Conservation (phyloP, 805 yeast genomes). For the Lipomyces anomalus region DNA sequence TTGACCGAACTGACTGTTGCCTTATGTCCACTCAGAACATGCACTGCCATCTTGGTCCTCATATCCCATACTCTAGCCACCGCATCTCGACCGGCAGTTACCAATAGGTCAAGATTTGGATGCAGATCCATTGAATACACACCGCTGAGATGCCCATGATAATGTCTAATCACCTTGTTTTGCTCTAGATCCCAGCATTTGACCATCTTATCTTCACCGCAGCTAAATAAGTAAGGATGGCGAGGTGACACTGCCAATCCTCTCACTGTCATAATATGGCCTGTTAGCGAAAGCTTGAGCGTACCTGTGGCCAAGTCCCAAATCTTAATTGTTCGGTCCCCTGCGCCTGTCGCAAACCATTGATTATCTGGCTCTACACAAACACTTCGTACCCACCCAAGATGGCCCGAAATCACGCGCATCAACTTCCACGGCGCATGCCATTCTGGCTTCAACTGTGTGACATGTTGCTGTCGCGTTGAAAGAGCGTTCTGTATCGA, state of each 20-base stretch:
- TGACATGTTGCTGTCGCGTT: conserved; percentile 17
- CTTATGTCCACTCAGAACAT: conserved; percentile 76
- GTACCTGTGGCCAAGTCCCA: conserved; percentile 80
- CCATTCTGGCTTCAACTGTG: conserved; percentile 32
- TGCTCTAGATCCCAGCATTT: conserved; percentile 95
- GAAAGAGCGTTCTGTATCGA: conserved; percentile 10
- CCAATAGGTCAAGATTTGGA: conserved; percentile 77
- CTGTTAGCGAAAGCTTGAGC: conserved; percentile 71
- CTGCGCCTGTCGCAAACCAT: conserved; percentile 89
- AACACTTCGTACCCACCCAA: conserved; percentile 86
- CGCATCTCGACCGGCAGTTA: conserved; percentile 85
- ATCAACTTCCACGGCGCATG: conserved; percentile 68
- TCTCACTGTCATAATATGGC: conserved; percentile 86
- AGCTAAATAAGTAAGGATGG: conserved; percentile 84
- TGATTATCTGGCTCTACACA: conserved; percentile 79
- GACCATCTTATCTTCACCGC: conserved; percentile 88
- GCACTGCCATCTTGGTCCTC: conserved; percentile 66
- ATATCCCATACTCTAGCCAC: conserved; percentile 92
- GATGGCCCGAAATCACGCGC: conserved; percentile 78
- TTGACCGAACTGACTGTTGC: conserved; percentile 65
- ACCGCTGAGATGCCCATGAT: conserved; percentile 91
- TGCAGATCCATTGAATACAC: conserved; percentile 79
- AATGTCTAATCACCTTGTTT: conserved; percentile 73
- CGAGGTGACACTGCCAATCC: conserved; percentile 64
- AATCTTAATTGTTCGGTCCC: conserved; percentile 79